Conservation (phyloP, 2,329 filamentous ascomycete species). For the Xylaria sp. region DNA sequence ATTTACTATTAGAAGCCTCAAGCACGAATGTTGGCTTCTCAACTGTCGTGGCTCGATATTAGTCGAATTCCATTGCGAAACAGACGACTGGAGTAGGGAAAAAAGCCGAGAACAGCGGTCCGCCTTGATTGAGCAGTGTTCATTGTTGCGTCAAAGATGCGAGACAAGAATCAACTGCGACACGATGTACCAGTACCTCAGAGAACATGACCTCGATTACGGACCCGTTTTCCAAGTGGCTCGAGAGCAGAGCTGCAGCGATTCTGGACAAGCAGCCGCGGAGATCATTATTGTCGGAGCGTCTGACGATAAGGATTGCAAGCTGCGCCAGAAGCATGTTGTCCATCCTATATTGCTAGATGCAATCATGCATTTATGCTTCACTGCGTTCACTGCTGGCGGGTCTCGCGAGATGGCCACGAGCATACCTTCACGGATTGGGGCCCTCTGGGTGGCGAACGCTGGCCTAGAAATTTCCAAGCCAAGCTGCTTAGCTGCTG, state of each 20-base stretch:
- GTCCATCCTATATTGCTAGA: slow-evolving; percentile 38
- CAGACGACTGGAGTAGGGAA: slow-evolving; percentile 12
- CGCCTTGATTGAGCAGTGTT: neutral
- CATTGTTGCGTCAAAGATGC: neutral
- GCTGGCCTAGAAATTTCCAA: too few species aligned
- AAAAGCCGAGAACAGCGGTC: slow-evolving; percentile 4
- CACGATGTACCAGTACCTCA: slow-evolving; percentile 28
- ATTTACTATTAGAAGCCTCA: slow-evolving; percentile 25
- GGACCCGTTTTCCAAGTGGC: slow-evolving; percentile 6
- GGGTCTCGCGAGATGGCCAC: slow-evolving; percentile 32
- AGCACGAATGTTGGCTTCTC: neutral
- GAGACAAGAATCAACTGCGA: neutral
- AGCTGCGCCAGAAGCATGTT: slow-evolving; percentile 10
- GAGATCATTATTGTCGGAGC: too few species aligned
- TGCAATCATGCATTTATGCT: slow-evolving; percentile 29
- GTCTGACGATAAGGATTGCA: too few species aligned
- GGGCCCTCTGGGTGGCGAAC: slow-evolving; percentile 32
- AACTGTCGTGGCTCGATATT: slow-evolving; percentile 35
- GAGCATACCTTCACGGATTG: slow-evolving; percentile 26
- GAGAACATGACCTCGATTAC: slow-evolving; percentile 25
- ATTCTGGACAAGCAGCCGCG: too few species aligned
- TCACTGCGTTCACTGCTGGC: slow-evolving; percentile 27
- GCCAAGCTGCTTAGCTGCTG: too few species aligned
- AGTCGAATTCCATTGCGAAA: neutral
- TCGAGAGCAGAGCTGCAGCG: too few species aligned